Evolutionary conservation across 2,329 filamentous ascomycete species (phyloP).

Genomic region (Fusarium torulosum): DNA sequence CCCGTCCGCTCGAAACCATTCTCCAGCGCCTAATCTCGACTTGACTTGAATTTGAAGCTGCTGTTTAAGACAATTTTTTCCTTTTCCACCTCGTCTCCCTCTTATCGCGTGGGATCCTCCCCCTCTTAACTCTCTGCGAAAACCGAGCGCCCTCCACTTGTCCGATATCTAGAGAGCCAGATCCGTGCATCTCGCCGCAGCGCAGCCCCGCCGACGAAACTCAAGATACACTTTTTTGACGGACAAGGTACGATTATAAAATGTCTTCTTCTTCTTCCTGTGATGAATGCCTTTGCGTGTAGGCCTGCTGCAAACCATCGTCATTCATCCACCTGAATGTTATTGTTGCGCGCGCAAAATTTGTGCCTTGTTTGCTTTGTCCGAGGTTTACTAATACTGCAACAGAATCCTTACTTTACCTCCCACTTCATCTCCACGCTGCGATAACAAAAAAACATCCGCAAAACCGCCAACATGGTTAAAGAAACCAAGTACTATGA

Average conservation of each 20-base stretch:
- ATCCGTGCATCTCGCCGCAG: slow-evolving; percentile 43
- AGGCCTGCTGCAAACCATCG: background rate
- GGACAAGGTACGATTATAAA: slow-evolving; percentile 46
- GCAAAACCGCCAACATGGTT: slow-evolving; percentile 69
- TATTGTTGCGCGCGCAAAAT: slow-evolving; percentile 17
- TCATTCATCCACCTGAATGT: background rate
- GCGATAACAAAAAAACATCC: slow-evolving; percentile 11
- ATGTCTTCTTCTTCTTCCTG: background rate
- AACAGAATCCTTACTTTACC: slow-evolving; percentile 23
- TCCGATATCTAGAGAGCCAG: slow-evolving; percentile 42
- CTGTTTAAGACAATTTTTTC: slow-evolving; percentile 36
- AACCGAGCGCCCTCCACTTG: slow-evolving; percentile 41
- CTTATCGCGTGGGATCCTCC: slow-evolving; percentile 28
- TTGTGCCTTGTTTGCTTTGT: slow-evolving; percentile 23
- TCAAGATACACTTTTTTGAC: slow-evolving; percentile 42
- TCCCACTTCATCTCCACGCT: slow-evolving; percentile 17
- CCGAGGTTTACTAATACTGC: slow-evolving; percentile 40
- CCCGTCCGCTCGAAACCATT: slow-evolving; percentile 42
- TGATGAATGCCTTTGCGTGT: background rate
- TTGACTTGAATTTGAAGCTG: slow-evolving; percentile 28
- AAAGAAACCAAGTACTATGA: slow-evolving; percentile 87
- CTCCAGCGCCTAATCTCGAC: slow-evolving; percentile 41
- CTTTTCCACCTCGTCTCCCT: slow-evolving; percentile 6
- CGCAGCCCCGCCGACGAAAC: slow-evolving; percentile 47
- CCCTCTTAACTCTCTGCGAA: slow-evolving; percentile 8